Percentiles rank a stretch among this genome's conserved stretches.
These are phyloP conservation scores for Saturnispora serradocipensis DNA, from an alignment of 805 yeast genomes.

Conservation along the genomic window DNA sequence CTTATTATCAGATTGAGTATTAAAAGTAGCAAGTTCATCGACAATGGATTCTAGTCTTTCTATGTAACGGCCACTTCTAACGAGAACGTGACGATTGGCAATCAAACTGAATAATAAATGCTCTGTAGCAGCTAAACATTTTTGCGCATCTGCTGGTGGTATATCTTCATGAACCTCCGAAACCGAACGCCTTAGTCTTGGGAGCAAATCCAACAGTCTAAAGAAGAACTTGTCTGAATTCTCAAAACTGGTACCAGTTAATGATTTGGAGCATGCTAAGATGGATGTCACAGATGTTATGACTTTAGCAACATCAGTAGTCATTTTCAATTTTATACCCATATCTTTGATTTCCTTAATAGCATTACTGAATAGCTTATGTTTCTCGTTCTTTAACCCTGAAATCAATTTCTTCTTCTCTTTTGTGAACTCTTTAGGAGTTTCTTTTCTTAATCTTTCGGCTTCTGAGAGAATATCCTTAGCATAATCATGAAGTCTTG, in stretches of 20 bases:
- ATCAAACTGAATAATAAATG: slow-evolving; percentile 54
- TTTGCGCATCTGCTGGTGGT: slow-evolving; percentile 63
- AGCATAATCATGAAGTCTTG: slow-evolving; percentile 47
- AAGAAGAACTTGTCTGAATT: slow-evolving; percentile 46
- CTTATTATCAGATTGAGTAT: background rate
- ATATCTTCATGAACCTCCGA: slow-evolving; percentile 59
- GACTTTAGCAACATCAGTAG: slow-evolving; percentile 52
- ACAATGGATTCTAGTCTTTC: slow-evolving; percentile 6
- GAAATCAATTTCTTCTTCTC: slow-evolving; percentile 66
- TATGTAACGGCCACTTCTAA: slow-evolving; percentile 20
- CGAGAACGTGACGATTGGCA: slow-evolving; percentile 41
- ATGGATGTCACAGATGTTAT: slow-evolving; percentile 58
- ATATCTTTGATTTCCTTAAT: slow-evolving; percentile 63
- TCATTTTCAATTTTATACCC: slow-evolving; percentile 63
- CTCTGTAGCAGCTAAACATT: slow-evolving; percentile 70
- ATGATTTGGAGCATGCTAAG: slow-evolving; percentile 44
- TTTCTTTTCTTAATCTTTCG: slow-evolving; percentile 58
- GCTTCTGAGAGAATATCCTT: slow-evolving; percentile 46
- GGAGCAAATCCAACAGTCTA: slow-evolving; percentile 68
- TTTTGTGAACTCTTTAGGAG: slow-evolving; percentile 63
- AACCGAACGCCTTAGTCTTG: slow-evolving; percentile 63
- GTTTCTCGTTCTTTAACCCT: slow-evolving; percentile 71
- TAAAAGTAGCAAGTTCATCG: background rate
- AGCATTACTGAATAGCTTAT: slow-evolving; percentile 66
- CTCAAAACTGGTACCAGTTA: slow-evolving; percentile 31